Evolutionary conservation across 805 yeast genomes (phyloP), one percentile per base, ranked within the genome.

Genomic region (Wickerhamiella hasegawae): DNA sequence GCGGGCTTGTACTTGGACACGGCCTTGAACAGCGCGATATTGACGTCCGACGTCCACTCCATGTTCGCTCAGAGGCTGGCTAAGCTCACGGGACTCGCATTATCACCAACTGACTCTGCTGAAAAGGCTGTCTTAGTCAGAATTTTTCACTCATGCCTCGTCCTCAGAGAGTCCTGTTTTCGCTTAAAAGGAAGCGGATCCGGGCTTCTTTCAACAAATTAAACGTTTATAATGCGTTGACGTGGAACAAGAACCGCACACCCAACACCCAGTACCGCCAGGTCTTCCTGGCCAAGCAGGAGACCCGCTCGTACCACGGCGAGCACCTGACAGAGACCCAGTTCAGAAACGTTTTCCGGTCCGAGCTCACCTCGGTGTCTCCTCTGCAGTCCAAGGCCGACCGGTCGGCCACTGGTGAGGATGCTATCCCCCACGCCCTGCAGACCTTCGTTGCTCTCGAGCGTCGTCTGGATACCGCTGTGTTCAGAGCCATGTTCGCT

Each of bases 291-390:
- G 76, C 95, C 34, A 87, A 90, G 57, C 77, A 73, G 53, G 95
- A 85, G 53, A 76, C 96, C 5, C 72, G 98, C 59, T 77, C 87
- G 1, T 87, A 87, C 56, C 98, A 87, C 55, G 98, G 98, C 47
- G 97, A 90, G 51, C 82, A 78, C 54, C 56, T 87, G 37, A 79
- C 87, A 1, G 98, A 90, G 55, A 62, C 71, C 15, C 72, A 85
- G 52, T 80, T 84, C 76, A 77, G 78, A 52, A 59, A 72, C 6
- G 56, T 68, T 33, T 85, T 87, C 60, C 62, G 73, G 36, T 63
- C 66, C 32, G 73, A 76, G 40, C 63, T 84, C 45, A 75, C 78
- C 40, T 80, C 92, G 20, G 94, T 83, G 28, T 90, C 93, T 6
- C 94, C 83, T 50, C 66, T 83, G 52, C 93, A 82, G 57, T 80